Base-by-base conservation (phyloP, 2,329 filamentous ascomycete species). In the Aphanocladium album region DNA sequence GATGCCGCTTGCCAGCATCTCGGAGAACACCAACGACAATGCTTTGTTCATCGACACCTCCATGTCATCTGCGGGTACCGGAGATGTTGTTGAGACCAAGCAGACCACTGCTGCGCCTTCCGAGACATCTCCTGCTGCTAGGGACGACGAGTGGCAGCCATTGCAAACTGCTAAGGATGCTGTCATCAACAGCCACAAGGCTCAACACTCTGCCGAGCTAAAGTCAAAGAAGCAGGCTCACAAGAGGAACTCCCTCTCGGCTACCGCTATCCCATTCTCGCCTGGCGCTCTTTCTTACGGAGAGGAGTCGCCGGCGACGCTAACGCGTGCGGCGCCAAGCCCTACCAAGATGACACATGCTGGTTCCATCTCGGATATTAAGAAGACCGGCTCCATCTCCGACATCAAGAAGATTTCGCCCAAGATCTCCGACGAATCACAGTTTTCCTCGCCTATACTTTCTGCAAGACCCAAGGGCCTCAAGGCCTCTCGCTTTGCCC, bases 221-320 rank as follows among this genome's bases (percentile, higher is more conserved):
- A 47, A 60, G 14, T 19, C 51, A 5, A 54, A 60, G 37, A 54
- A 43, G 46, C 33, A 56, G 27, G 25, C 51, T 16, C 49, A 55
- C n/a, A 43, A 62, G 45, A 60, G 49, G 46, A 61, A 61, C 12
- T 86, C 86, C 3, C 77, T 93, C 25, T 93, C 90, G 39, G 88
- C 89, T 4, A 81, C 85, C 17, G 89, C 90, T 0, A 85, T 84
- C 67, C 82, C 89, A 0, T 96, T 95, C 70, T 81, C 79, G 5
- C 81, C 83, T 16, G 75, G 77, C 19, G 73, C 69, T 35, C 64
- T 69, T 65, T 62, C 73, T 62, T 66, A 68, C 41, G 61, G 69
- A 8, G 65, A 68, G n/a, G 63, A 61, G 33, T 66, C 69, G 23
- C 66, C 67, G 2, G 63, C 62, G 23, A 59, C 51, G 23, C 14